Evolutionary conservation across 2,329 filamentous ascomycete genomes (phyloP).

Genomic region (Sporothrix pseudoabietina): DNA sequence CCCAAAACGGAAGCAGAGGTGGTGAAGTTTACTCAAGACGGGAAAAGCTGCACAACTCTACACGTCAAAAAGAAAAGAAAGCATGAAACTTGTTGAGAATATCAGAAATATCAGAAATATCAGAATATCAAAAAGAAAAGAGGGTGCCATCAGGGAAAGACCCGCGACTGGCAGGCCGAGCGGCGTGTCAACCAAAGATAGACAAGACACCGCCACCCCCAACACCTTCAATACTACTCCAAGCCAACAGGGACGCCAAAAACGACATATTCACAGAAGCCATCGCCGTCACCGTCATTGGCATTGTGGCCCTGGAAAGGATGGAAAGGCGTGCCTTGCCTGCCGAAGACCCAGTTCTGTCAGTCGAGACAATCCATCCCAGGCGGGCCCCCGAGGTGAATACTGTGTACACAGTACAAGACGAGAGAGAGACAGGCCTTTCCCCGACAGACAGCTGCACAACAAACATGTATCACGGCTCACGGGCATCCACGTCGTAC

Average conservation of each 20-base stretch:
- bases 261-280: background rate
- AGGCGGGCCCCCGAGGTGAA: background rate
- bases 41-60: background rate
- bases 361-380: background rate
- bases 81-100: too few species aligned
- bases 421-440: background rate
- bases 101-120: background rate
- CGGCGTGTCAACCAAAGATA: slow-evolving; percentile 11
- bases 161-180: slow-evolving; percentile 15
- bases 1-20: background rate
- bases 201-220: background rate
- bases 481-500: background rate
- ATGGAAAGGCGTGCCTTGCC: background rate
- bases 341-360: background rate
- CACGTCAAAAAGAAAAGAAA: background rate
- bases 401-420: background rate
- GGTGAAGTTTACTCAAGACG: background rate
- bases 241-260: background rate
- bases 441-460: background rate
- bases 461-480: background rate
- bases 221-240: too few species aligned
- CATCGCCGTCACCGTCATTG: background rate
- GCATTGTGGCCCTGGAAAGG: background rate
- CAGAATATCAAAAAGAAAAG: background rate
- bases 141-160: slow-evolving; percentile 1